Conservation (phyloP, 2,329 filamentous ascomycete genomes). For the Colletotrichum gigasporum region DNA sequence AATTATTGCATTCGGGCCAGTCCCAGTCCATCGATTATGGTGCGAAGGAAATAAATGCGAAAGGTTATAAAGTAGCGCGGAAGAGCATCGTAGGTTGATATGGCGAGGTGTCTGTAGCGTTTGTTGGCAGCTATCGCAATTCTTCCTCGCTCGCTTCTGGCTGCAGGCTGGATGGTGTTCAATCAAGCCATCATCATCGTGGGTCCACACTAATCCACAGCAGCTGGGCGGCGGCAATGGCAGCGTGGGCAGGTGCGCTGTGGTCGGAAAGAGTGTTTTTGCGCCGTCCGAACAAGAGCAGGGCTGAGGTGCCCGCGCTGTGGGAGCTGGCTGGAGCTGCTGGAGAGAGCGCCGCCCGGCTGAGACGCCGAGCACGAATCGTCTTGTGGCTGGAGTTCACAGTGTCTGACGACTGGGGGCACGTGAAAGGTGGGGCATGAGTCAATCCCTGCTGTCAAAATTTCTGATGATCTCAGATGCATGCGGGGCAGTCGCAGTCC, state of each 20-base stretch:
- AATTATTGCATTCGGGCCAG: constrained; percentile 26
- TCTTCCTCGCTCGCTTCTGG: neutral
- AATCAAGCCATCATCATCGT: constrained; percentile 27
- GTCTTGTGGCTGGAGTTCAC: neutral
- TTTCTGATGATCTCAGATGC: constrained; percentile 32
- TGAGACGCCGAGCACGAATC: constrained; percentile 13
- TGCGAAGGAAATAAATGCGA: neutral
- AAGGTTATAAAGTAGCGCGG: constrained; percentile 1
- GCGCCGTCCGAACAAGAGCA: neutral
- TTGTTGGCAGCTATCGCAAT: neutral
- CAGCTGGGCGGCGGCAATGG: neutral
- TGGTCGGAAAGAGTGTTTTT: constrained; percentile 13
- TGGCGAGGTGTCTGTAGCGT: neutral
- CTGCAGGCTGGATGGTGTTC: neutral
- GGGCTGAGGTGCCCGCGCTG: no score
- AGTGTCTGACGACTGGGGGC: neutral
- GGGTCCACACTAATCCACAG: constrained; percentile 5
- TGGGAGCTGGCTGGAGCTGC: neutral
- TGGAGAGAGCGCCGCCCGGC: constrained; percentile 4
- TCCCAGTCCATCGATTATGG: constrained; percentile 31
- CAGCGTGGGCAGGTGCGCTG: neutral
- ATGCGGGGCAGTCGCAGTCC: constrained; percentile 28
- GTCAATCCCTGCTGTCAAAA: constrained; percentile 28
- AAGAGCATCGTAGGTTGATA: constrained; percentile 3
- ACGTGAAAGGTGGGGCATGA: constrained; percentile 32